Conservation (phyloP, 768 basidiomycete genomes). For the Pulveroboletus ravenelii region DNA sequence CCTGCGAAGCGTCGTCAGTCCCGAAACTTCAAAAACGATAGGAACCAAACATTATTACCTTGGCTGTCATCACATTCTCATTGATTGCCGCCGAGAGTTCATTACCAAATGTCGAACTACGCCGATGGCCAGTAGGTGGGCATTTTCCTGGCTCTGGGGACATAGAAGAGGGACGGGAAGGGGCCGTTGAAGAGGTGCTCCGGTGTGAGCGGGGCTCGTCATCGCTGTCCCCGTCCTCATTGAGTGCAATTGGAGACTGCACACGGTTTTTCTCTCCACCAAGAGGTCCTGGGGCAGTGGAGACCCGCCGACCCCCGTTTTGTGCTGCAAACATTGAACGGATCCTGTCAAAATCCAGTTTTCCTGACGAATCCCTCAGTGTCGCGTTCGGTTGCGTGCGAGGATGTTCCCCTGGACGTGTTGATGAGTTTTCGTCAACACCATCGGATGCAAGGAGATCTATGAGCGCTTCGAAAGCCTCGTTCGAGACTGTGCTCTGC, state of each 20-base stretch:
- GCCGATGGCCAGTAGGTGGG: slow-evolving; percentile 10
- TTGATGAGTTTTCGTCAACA: slow-evolving; percentile 8
- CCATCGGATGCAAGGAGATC: slow-evolving; percentile 30
- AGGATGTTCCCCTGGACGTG: not conserved
- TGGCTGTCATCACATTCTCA: slow-evolving; percentile 2
- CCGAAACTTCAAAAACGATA: not conserved
- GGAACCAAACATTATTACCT: slow-evolving; percentile 3
- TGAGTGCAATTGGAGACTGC: not conserved
- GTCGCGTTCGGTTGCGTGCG: slow-evolving; percentile 2
- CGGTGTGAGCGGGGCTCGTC: slow-evolving; percentile 11
- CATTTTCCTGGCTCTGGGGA: slow-evolving; percentile 12
- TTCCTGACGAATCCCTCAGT: slow-evolving; percentile 27
- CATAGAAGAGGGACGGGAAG: slow-evolving; percentile 12
- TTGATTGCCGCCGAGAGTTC: slow-evolving; percentile 13
- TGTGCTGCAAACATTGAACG: slow-evolving; percentile 25
- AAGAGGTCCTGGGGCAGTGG: not conserved
- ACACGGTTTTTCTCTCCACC: not conserved
- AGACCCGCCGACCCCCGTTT: not conserved
- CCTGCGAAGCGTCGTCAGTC: slow-evolving; percentile 9
- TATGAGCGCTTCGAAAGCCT: slow-evolving; percentile 26
- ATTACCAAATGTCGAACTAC: slow-evolving; percentile 24
- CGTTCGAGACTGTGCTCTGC: slow-evolving; percentile 14
- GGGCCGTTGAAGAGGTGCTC: slow-evolving; percentile 3
- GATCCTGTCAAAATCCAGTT: slow-evolving; percentile 30
- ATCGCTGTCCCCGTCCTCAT: slow-evolving; percentile 15